Percentiles rank a stretch among this genome's conserved stretches.
These are phyloP conservation scores for Psidium friedrichsthalianum DNA, from an alignment of 345 rosid genomes.

Conservation along the genomic window DNA sequence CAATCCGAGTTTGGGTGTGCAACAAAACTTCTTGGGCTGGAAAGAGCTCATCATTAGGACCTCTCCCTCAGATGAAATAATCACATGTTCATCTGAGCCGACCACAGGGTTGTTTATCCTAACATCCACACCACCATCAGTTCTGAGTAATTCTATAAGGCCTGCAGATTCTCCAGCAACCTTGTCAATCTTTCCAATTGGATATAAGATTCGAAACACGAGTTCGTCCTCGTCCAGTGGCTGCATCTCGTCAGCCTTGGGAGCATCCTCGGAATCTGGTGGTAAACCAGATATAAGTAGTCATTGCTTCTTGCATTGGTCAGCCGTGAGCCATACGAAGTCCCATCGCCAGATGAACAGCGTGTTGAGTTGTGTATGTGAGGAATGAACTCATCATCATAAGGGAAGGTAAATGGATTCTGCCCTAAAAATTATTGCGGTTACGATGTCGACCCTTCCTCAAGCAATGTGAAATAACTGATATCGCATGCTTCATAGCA, in stretches of 20 bases:
- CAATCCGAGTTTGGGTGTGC: constrained; percentile 85
- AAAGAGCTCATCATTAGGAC: constrained; percentile 88
- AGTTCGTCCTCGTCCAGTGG: constrained; percentile 63
- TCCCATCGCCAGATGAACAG: constrained; percentile 44
- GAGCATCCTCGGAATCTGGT: constrained; percentile 30
- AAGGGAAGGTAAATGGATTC: constrained; percentile 57
- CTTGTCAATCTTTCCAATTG: constrained; percentile 57
- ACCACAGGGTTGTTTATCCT: constrained; percentile 63
- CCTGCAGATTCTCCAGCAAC: constrained; percentile 75
- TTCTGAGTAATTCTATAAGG: constrained; percentile 67
- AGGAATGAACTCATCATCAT: constrained; percentile 74
- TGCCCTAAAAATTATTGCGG: constrained; percentile 68
- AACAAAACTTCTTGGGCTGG: constrained; percentile 98
- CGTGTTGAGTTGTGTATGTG: constrained; percentile 37
- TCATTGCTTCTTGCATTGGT: constrained; percentile 38
- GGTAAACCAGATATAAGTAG: constrained; percentile 38
- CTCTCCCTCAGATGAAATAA: constrained; percentile 95
- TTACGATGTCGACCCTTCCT: constrained; percentile 98
- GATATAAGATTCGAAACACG: constrained; percentile 88
- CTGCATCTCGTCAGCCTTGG: constrained; percentile 42
- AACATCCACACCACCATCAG: constrained; percentile 88
- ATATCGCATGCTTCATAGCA: constrained; percentile 73
- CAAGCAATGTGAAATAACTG: constrained; percentile 65
- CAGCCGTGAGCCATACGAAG: constrained; percentile 38
- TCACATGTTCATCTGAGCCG: constrained; percentile 87